Conservation (phyloP, 2,329 filamentous ascomycete genomes). For the Clonostachys rhizophaga region DNA sequence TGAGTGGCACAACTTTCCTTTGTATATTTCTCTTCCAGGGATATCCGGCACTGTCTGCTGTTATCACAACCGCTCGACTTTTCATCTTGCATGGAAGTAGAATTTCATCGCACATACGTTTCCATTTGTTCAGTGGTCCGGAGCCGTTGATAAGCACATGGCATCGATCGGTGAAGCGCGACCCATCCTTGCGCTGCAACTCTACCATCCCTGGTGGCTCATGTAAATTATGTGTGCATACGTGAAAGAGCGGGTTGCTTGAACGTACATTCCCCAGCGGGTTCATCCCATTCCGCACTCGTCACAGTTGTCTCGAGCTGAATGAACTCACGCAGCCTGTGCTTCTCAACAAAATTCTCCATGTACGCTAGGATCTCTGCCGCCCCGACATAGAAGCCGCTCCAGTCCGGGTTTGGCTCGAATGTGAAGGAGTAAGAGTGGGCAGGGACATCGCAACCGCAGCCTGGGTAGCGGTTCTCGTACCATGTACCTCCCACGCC, state of each 20-base stretch:
- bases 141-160: conserved; percentile 7
- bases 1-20: conserved; percentile 45
- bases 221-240: too few relatives aligned
- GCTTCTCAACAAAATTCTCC: conserved; percentile 39
- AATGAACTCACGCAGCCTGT: conserved; percentile 38
- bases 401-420: conserved; percentile 55
- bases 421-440: conserved; percentile 62
- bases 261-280: conserved; percentile 23
- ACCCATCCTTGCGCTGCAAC: neutral
- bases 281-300: conserved; percentile 2
- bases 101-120: neutral
- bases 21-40: conserved; percentile 35
- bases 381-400: conserved; percentile 48
- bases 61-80: conserved; percentile 14
- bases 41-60: conserved; percentile 40
- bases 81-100: conserved; percentile 27
- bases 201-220: conserved; percentile 1
- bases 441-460: conserved; percentile 44
- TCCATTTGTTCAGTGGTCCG: conserved; percentile 4
- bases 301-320: conserved; percentile 37
- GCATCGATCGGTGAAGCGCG: neutral
- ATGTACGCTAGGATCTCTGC: conserved; percentile 54
- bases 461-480: conserved; percentile 19
- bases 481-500: conserved; percentile 16
- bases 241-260: conserved; percentile 14